Percentiles rank a stretch among this genome's conserved stretches.
phyloP scores from a whole-genome alignment of 1,284 basidiomycete genomes.

The Uromyces viciae-fabae region DNA sequence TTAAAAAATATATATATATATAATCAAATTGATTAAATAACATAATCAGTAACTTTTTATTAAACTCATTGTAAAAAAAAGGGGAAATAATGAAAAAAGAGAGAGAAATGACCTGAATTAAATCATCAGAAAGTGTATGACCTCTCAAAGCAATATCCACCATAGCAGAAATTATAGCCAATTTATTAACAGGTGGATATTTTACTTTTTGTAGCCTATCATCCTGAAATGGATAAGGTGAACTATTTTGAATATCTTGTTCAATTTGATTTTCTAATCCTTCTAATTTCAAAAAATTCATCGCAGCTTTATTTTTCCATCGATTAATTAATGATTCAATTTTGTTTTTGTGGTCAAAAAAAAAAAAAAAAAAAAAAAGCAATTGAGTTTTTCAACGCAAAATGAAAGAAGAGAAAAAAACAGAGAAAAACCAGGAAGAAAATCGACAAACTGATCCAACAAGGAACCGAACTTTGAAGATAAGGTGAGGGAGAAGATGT shows the following conservation, averaged over 20 bases:
- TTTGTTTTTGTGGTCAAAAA: not conserved
- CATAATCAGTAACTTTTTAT: not conserved
- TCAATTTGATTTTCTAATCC: slow-evolving; percentile 10
- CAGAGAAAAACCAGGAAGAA: not conserved
- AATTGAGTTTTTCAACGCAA: not conserved
- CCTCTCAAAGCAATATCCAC: slow-evolving; percentile 41
- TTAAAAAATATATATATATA: no score
- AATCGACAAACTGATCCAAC: slow-evolving; percentile 34
- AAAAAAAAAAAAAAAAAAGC: not conserved
- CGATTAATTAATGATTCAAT: not conserved
- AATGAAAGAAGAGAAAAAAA: not conserved
- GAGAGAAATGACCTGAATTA: slow-evolving; percentile 35
- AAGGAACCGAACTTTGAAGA: slow-evolving; percentile 23
- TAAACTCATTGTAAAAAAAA: not conserved
- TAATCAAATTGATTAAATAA: no score
- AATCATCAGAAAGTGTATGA: slow-evolving; percentile 35
- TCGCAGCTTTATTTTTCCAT: slow-evolving; percentile 9
- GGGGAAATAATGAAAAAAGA: not conserved
- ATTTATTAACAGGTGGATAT: slow-evolving; percentile 30
- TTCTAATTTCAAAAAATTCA: slow-evolving; percentile 30
- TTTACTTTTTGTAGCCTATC: slow-evolving; percentile 20
- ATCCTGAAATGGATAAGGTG: slow-evolving; percentile 5
- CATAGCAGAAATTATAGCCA: slow-evolving; percentile 35
- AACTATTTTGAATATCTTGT: slow-evolving; percentile 1
- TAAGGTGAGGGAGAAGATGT: not conserved